phyloP scores from a whole-genome alignment of 2,329 filamentous ascomycete species.

The Phyllosticta citriasiana region DNA sequence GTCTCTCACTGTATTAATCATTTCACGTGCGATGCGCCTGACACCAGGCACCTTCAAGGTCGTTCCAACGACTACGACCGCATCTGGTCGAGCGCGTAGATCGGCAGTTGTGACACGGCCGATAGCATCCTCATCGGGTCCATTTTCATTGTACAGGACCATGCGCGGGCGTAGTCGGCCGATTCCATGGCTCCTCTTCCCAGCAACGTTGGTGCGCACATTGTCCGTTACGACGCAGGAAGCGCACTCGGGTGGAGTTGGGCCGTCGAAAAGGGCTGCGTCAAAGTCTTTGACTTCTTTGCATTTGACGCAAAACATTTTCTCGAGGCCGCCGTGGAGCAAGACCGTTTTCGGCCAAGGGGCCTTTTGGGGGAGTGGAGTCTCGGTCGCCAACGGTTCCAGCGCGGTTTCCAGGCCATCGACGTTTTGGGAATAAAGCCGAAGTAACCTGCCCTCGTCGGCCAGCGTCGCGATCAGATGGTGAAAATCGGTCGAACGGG shows the following conservation, averaged over 20 bases:
- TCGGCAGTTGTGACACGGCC: conserved; percentile 82
- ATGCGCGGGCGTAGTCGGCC: conserved; percentile 84
- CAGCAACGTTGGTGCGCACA: conserved; percentile 63
- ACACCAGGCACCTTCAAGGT: conserved; percentile 93
- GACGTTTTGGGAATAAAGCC: conserved; percentile 93
- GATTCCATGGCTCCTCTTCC: conserved; percentile 88
- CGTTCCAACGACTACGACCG: conserved; percentile 88
- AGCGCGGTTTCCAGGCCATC: conserved; percentile 87
- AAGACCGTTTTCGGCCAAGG: conserved; percentile 93
- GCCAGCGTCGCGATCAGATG: conserved; percentile 86
- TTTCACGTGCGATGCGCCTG: conserved; percentile 75
- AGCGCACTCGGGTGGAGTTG: conserved; percentile 69
- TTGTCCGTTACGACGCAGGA: conserved; percentile 66
- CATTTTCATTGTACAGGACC: conserved; percentile 94
- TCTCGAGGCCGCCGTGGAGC: conserved; percentile 82
- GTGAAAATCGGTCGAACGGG: conserved; percentile 81
- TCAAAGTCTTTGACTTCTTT: conserved; percentile 66
- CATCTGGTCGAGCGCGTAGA: conserved; percentile 75
- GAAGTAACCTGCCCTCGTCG: conserved; percentile 73
- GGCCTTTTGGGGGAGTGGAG: conserved; percentile 73
- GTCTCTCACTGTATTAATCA: conserved; percentile 78
- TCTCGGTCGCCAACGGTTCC: conserved; percentile 64
- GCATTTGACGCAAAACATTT: conserved; percentile 97
- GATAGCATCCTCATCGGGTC: conserved; percentile 93
- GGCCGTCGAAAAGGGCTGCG: conserved; percentile 69